These are phyloP conservation scores for Serendipita sp. DNA, from an alignment of 768 basidiomycete genomes.

Conservation along the genomic window DNA sequence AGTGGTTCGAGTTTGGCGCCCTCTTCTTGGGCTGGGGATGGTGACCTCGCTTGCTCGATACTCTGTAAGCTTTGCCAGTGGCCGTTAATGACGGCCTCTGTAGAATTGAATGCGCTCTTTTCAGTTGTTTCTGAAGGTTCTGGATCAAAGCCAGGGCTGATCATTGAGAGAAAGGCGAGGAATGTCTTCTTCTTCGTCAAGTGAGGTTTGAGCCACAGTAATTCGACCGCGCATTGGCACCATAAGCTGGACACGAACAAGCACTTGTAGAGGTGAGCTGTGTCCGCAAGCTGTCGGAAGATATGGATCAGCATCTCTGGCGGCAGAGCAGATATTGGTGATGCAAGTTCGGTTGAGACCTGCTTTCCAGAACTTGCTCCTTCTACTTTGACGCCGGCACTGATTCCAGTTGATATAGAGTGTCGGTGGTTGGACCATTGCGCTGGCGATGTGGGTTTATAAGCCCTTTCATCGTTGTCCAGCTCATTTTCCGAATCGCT, in stretches of 20 bases:
- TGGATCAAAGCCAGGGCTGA: constrained; percentile 25
- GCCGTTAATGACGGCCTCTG: constrained; percentile 1
- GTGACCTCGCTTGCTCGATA: neutral
- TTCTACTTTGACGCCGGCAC: constrained; percentile 14
- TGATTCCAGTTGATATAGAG: constrained; percentile 22
- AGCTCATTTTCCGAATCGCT: neutral
- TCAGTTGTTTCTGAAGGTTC: neutral
- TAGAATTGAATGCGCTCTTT: neutral
- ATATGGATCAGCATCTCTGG: constrained; percentile 89
- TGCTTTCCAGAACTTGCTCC: constrained; percentile 13
- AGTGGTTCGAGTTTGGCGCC: constrained; percentile 35
- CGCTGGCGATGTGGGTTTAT: constrained; percentile 34
- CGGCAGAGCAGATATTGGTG: constrained; percentile 56
- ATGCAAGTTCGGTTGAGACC: constrained; percentile 19
- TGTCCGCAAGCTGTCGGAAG: constrained; percentile 62
- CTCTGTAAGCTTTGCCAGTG: neutral
- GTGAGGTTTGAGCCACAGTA: constrained; percentile 84
- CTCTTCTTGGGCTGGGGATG: neutral
- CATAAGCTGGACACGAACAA: constrained; percentile 78
- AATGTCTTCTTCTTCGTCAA: constrained; percentile 57
- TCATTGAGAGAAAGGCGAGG: constrained; percentile 59
- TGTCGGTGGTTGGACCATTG: constrained; percentile 33
- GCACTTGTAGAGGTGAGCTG: constrained; percentile 55
- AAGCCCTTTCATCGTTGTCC: neutral
- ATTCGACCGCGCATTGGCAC: constrained; percentile 92